phyloP scores from a whole-genome alignment of 179 eudicot species.

The Beta lomatogona region DNA sequence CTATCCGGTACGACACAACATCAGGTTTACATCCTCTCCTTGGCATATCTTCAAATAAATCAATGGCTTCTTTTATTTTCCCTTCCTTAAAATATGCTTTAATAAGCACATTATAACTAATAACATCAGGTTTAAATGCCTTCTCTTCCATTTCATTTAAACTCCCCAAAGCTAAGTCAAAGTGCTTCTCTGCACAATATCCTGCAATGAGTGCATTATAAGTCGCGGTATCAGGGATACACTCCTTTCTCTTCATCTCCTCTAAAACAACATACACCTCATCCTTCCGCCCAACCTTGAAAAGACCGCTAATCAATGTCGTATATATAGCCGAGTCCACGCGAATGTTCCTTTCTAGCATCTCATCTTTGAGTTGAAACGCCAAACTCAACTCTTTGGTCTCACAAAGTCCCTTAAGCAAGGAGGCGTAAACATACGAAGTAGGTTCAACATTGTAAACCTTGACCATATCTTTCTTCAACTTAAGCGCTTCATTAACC shows the following conservation, averaged over 20 bases:
- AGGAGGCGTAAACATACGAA: conserved; percentile 45
- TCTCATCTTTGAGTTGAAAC: conserved; percentile 62
- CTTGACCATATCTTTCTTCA: conserved; percentile 56
- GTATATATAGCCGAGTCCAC: conserved; percentile 45
- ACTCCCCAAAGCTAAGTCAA: conserved; percentile 48
- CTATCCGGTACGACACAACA: conserved; percentile 58
- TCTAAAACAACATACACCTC: conserved; percentile 50
- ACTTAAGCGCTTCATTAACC: conserved; percentile 52
- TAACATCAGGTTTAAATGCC: conserved; percentile 55
- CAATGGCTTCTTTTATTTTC: conserved; percentile 50
- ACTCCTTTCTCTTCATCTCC: conserved; percentile 57
- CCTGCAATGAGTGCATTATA: conserved; percentile 65
- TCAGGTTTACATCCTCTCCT: conserved; percentile 64
- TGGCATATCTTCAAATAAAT: conserved; percentile 77
- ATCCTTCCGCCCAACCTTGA: conserved; percentile 51
- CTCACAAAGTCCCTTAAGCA: conserved; percentile 70
- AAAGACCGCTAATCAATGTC: conserved; percentile 61
- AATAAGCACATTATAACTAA: conserved; percentile 59
- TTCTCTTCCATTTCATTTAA: conserved; percentile 53
- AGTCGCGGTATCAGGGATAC: conserved; percentile 47
- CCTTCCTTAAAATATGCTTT: conserved; percentile 53
- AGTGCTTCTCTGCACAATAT: conserved; percentile 48
- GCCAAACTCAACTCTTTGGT: conserved; percentile 41
- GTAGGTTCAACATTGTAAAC: conserved; percentile 49
- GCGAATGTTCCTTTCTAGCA: conserved; percentile 38